These are phyloP conservation scores for Termitomyces sp. DNA, from an alignment of 1,284 basidiomycete genomes.

Conservation along the genomic window DNA sequence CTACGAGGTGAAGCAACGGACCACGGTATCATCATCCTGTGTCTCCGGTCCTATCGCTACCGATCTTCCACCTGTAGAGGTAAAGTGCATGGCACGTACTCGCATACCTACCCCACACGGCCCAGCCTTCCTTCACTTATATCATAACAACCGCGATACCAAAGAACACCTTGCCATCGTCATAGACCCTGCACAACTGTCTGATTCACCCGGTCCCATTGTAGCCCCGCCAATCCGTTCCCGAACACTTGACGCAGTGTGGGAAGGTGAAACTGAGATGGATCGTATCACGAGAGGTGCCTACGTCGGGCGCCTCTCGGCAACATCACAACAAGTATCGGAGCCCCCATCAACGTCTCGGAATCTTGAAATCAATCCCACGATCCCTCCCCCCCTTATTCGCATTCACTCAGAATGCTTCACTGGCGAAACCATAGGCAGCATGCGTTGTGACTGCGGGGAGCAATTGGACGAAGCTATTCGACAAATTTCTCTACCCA, in stretches of 20 bases:
- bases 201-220: conserved; percentile 33
- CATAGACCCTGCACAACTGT: conserved; percentile 82
- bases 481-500: conserved; percentile 81
- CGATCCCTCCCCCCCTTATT: conserved; percentile 75
- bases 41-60: conserved; percentile 10
- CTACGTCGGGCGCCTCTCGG: conserved; percentile 81
- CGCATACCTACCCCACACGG: conserved; percentile 97
- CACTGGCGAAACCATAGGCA: conserved; percentile 97
- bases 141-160: conserved; percentile 84
- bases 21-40: conserved; percentile 16
- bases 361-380: conserved; percentile 21
- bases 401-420: conserved; percentile 99
- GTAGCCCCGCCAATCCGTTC: conserved; percentile 69
- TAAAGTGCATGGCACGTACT: conserved; percentile 94
- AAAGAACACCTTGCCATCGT: conserved; percentile 99
- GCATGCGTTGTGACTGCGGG: conserved; percentile 98
- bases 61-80: conserved; percentile 34
- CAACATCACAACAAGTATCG: conserved; percentile 51
- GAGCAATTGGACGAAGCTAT: conserved; percentile 98
- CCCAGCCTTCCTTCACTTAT: conserved; percentile 89
- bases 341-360: conserved; percentile 31
- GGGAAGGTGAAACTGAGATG: conserved; percentile 90
- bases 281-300: conserved; percentile 93
- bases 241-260: conserved; percentile 77
- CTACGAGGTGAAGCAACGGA: conserved; percentile 20